phyloP scores from a whole-genome alignment of 1,284 basidiomycete species.

The Meripilus lineatus region DNA sequence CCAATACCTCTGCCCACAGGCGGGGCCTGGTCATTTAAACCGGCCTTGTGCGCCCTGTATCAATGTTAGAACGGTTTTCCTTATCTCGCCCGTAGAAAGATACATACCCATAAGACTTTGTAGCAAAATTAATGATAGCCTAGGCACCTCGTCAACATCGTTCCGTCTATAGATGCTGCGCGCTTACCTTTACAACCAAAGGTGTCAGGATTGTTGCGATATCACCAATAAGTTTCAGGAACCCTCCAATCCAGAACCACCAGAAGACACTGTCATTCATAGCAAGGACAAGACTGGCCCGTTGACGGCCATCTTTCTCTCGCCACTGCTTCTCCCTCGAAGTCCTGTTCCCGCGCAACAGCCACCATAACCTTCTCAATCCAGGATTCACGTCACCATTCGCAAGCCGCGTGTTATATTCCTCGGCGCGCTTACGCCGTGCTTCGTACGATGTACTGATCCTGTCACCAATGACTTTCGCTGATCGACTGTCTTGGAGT shows the following conservation, averaged over 20 bases:
- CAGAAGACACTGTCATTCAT: slow-evolving; percentile 80
- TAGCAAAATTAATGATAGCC: slow-evolving; percentile 76
- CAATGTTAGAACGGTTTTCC: background rate
- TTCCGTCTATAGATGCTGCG: background rate
- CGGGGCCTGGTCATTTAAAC: slow-evolving; percentile 40
- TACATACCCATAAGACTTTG: slow-evolving; percentile 48
- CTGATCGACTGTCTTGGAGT: slow-evolving; percentile 59
- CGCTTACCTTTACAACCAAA: slow-evolving; percentile 63
- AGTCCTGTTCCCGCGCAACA: slow-evolving; percentile 44
- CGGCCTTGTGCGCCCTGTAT: slow-evolving; percentile 38
- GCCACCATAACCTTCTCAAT: slow-evolving; percentile 54
- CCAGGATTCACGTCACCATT: slow-evolving; percentile 62
- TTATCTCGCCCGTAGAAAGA: background rate
- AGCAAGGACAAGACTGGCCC: slow-evolving; percentile 67
- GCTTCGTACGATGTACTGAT: slow-evolving; percentile 66
- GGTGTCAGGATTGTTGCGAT: slow-evolving; percentile 72
- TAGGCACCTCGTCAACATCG: slow-evolving; percentile 20
- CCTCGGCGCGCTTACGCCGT: slow-evolving; percentile 52
- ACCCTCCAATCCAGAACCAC: slow-evolving; percentile 79
- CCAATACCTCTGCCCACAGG: slow-evolving; percentile 72
- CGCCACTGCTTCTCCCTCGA: slow-evolving; percentile 62
- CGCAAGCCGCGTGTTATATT: slow-evolving; percentile 66
- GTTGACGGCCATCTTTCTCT: slow-evolving; percentile 56
- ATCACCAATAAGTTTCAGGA: slow-evolving; percentile 75
- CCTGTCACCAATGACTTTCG: slow-evolving; percentile 53